Percentiles rank a stretch among this genome's conserved stretches.
phyloP scores from a whole-genome alignment of 2,329 filamentous ascomycete genomes.

The Lachnellula cervina region DNA sequence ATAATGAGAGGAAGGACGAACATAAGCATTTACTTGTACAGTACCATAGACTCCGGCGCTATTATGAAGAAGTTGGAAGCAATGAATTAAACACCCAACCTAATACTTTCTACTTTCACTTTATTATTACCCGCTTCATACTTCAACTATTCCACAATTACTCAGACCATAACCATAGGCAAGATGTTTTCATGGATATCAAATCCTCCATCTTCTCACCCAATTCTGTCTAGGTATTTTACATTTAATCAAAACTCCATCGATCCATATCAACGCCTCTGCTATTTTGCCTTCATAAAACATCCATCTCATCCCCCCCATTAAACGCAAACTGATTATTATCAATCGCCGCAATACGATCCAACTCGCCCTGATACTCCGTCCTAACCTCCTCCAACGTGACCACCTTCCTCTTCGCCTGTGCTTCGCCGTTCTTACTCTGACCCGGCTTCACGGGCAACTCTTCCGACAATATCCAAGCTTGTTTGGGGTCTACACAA shows the following conservation, averaged over 20 bases:
- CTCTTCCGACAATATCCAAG: constrained; percentile 66
- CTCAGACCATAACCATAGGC: neutral
- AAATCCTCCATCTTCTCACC: constrained; percentile 3
- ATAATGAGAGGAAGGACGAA: neutral
- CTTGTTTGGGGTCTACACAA: constrained; percentile 76
- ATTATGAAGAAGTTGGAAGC: constrained; percentile 1
- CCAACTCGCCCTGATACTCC: constrained; percentile 85
- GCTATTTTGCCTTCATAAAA: constrained; percentile 27
- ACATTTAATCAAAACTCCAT: constrained; percentile 10
- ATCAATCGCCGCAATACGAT: constrained; percentile 81
- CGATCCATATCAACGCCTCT: constrained; percentile 7
- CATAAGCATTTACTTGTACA: constrained; percentile 15
- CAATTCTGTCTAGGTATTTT: constrained; percentile 9
- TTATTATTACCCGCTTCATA: neutral
- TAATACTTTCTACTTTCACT: neutral
- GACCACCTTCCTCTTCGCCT: constrained; percentile 65
- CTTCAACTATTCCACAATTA: neutral
- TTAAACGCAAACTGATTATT: constrained; percentile 82
- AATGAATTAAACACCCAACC: constrained; percentile 1
- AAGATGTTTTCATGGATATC: constrained; percentile 6
- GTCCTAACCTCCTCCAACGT: constrained; percentile 81
- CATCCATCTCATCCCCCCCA: constrained; percentile 38
- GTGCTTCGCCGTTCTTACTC: constrained; percentile 1
- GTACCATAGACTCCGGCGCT: constrained; percentile 19
- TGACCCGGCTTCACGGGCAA: constrained; percentile 31